Evolutionary conservation across 2,329 filamentous ascomycete species (phyloP).

Genomic region (Phaeosphaeria sp.): DNA sequence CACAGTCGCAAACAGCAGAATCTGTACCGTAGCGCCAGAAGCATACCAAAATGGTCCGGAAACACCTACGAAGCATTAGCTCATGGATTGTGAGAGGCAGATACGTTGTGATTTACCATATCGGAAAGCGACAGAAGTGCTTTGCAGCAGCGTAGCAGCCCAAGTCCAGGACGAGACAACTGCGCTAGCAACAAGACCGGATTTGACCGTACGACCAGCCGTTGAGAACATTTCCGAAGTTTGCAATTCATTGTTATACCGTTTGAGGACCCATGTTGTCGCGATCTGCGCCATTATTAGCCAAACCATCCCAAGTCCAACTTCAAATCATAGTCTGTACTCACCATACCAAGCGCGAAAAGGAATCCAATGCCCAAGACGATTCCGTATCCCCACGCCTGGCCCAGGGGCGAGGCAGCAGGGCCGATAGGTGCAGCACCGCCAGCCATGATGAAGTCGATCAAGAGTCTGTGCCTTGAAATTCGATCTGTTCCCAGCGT

Average conservation of each 20-base stretch:
- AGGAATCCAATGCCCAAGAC: conserved; percentile 40
- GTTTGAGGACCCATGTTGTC: conserved; percentile 37
- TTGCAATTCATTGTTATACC: conserved; percentile 39
- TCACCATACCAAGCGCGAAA: conserved; percentile 38
- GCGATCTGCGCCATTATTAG: conserved; percentile 21
- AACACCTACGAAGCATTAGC: conserved; percentile 22
- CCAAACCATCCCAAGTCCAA: too few species aligned
- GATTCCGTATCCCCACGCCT: conserved; percentile 43
- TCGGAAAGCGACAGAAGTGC: conserved; percentile 40
- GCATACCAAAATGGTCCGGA: conserved; percentile 44
- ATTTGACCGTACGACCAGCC: conserved; percentile 40
- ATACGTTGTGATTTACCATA: conserved; percentile 27
- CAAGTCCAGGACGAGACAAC: conserved; percentile 40
- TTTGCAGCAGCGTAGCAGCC: conserved; percentile 39
- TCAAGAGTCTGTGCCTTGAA: not conserved
- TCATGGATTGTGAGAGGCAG: not conserved
- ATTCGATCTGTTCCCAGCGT: not conserved
- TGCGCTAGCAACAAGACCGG: conserved; percentile 38
- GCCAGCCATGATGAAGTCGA: conserved; percentile 28
- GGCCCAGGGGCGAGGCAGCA: conserved; percentile 32
- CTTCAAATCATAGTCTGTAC: not conserved
- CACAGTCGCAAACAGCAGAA: conserved; percentile 36
- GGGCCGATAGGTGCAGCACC: conserved; percentile 32
- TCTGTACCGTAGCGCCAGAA: conserved; percentile 41
- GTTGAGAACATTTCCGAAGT: conserved; percentile 42